These are phyloP conservation scores for Backusella mclennaniae DNA, from an alignment of 192 early-diverging fungal species.

Conservation along the genomic window DNA sequence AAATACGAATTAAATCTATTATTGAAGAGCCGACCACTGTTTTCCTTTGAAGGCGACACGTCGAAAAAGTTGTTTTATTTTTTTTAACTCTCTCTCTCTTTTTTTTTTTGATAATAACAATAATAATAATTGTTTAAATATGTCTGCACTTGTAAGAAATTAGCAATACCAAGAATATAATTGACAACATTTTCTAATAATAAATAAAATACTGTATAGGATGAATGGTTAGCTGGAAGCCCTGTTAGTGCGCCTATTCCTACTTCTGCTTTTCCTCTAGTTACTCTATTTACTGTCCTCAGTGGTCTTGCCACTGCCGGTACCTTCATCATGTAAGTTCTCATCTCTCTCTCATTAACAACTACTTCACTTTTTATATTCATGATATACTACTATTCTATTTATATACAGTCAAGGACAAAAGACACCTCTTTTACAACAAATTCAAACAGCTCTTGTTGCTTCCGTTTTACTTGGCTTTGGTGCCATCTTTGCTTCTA, in stretches of 20 bases:
- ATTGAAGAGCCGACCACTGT: background rate
- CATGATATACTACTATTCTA: background rate
- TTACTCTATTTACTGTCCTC: conserved; percentile 14
- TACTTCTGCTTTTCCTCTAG: conserved; percentile 17
- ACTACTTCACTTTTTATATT: too few relatives aligned
- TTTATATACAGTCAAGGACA: conserved; percentile 2
- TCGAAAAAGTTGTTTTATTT: background rate
- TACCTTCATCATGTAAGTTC: conserved; percentile 30
- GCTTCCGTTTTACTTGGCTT: conserved; percentile 38
- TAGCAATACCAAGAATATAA: background rate
- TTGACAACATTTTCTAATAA: background rate
- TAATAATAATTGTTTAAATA: background rate
- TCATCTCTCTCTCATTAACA: background rate
- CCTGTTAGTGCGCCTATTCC: conserved; percentile 24
- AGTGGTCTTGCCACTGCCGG: conserved; percentile 26
- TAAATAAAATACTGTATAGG: conserved; percentile 11
- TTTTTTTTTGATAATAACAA: background rate
- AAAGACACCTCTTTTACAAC: conserved; percentile 18
- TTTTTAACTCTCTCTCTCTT: background rate
- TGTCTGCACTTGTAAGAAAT: conserved; percentile 24
- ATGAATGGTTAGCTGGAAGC: conserved; percentile 24
- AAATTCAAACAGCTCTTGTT: conserved; percentile 31
- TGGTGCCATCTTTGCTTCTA: conserved; percentile 38
- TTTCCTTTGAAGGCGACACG: background rate
- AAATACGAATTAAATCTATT: background rate